Base-by-base conservation (phyloP, 176 grass and related monocot species). In the Ananas comosus region DNA sequence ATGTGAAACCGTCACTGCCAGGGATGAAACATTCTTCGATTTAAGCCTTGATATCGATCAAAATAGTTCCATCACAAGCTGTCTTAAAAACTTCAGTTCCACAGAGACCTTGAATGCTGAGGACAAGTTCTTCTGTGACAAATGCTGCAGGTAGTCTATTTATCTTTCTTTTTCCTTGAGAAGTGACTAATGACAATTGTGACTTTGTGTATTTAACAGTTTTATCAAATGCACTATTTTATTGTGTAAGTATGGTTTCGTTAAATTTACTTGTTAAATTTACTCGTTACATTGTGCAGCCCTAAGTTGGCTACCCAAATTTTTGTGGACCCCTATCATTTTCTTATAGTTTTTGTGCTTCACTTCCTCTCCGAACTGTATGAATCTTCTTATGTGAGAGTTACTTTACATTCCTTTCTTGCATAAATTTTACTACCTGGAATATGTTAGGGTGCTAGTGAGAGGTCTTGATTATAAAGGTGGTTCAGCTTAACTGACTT, bases 91-190 rank as follows among this genome's bases (percentile, higher is more conserved):
- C 16, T 77, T 77, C 48, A 77, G 75, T 58, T 69, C 75, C 12
- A 77, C 75, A 13, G 75, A 77, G 75, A 77, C 75, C 28, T 50
- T 77, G 56, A 77, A 77, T 77, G 75, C 75, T 16, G 75, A 77
- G 66, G 75, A 77, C 33, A 77, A 77, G 18, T 77, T 77, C 65
- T 77, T 77, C 12, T 77, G 75, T 69, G 75, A 77, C 50, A 77
- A 77, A 48, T 77, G 75, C 22, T 69, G 75, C 75, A 77, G 75
- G 75, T 77, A 12, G 11, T 50, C 12, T 42, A 24, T 17, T 67
- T 66, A 3, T 12, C 13, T 13, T 21, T 22, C 1, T 11, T 54
- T 16, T 49, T 57, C 49, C 51, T 54, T 42, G 9, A 9, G 13
- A 13, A 67, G 13, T 66, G 33, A 42, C 33, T 61, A 61, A 16